Base-by-base conservation (phyloP, 2,329 filamentous ascomycete genomes). In the Arachnomyces sp. region DNA sequence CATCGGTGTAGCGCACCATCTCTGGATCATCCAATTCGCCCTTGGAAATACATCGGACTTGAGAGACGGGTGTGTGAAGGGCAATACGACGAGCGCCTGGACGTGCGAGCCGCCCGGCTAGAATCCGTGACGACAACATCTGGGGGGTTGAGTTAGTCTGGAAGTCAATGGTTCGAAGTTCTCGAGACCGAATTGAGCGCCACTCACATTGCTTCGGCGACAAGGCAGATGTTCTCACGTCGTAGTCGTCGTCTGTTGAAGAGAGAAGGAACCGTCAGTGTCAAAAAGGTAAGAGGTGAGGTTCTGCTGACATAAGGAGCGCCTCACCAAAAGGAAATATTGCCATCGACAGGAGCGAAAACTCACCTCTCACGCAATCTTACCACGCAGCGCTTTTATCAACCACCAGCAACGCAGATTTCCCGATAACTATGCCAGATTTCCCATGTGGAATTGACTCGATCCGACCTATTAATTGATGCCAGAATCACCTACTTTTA, bases 61-160 rank as follows among this genome's bases (percentile, higher is more conserved):
- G 61, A 11, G 66, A 68, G 51, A 67, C 67, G 18, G 54, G 55
- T 45, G 65, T 63, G 53, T 61, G 60, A 49, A 59, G 51, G 54
- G 59, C 53, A 55, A 61, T 48, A 45, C 53, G 51, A 49, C 63
- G 61, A 49, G 54, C 52, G 48, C 60, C 57, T 46, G 59, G 51
- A 53, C 60, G 59, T 43, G 60, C 57, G 52, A 66, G 60, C 49
- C 64, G 61, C 54, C 63, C 60, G 46, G 63, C 53, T 45, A 66
- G 46, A 54, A 67, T 58, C 46, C 63, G 64, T 56, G 63, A 60
- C 49, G 66, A 63, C 53, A 70, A 54, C 67, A 70, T 70, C 59
- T 65, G 43, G 39, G 37, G 17, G 16, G 32, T 39, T 30, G 41
- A 38, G 49, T 61, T 51, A 53, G 50, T 12, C 52, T 28, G 11